These are phyloP conservation scores for Colletotrichum caudatum DNA, from an alignment of 2,329 filamentous ascomycete species.

Conservation along the genomic window DNA sequence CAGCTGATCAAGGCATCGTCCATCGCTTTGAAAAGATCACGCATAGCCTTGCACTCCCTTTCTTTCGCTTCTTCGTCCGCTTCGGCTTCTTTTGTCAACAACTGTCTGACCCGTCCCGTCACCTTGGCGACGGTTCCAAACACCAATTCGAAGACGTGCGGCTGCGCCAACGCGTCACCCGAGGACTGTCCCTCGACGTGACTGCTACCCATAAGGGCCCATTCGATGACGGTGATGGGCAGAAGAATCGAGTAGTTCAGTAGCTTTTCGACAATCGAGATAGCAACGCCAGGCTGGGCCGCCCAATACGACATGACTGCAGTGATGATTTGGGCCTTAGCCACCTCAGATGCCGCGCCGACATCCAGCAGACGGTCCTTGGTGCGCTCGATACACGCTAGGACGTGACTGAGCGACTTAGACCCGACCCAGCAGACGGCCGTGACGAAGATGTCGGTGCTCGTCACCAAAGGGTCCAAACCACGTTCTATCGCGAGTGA, in stretches of 20 bases:
- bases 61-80: conserved; percentile 74
- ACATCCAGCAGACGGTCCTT: conserved; percentile 88
- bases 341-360: conserved; percentile 78
- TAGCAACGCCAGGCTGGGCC: conserved; percentile 89
- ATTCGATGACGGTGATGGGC: conserved; percentile 86
- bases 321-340: conserved; percentile 87
- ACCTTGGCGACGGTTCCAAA: conserved; percentile 91
- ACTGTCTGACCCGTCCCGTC: conserved; percentile 84
- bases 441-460: conserved; percentile 93
- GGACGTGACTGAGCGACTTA: conserved; percentile 94
- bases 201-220: conserved; percentile 77
- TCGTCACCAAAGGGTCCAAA: conserved; percentile 84
- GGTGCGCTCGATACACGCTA: conserved; percentile 94
- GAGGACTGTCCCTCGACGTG: conserved; percentile 65
- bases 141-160: conserved; percentile 90
- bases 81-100: conserved; percentile 63
- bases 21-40: conserved; percentile 82
- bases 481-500: conserved; percentile 77
- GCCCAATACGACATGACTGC: conserved; percentile 94
- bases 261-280: conserved; percentile 95
- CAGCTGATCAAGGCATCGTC: conserved; percentile 82
- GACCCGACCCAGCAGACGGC: conserved; percentile 93
- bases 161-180: conserved; percentile 76
- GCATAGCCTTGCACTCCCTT: conserved; percentile 79
- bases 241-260: conserved; percentile 97